Evolutionary conservation across 2,329 filamentous ascomycete species (phyloP).

Genomic region (Scedosporium apiospermum): DNA sequence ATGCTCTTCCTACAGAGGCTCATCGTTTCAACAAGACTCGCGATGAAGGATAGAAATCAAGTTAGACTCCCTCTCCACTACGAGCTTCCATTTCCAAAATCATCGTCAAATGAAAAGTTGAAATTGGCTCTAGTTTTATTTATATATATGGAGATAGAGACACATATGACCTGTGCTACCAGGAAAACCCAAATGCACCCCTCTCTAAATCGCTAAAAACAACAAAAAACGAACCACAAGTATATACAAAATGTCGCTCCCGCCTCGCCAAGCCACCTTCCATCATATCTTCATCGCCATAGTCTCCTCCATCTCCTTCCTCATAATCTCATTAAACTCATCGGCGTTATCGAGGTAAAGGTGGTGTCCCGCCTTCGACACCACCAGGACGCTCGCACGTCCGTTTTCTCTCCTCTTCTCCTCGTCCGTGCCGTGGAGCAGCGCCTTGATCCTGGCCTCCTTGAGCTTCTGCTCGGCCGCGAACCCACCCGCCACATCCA

Average conservation of each 20-base stretch:
- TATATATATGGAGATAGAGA: too few species aligned
- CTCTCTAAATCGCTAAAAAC: too few species aligned
- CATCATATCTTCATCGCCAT: constrained; percentile 16
- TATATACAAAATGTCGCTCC: not conserved
- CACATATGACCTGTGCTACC: too few species aligned
- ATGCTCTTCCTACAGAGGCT: too few species aligned
- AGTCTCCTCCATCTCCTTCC: constrained; percentile 44
- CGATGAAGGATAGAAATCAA: too few species aligned
- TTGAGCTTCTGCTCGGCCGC: constrained; percentile 73
- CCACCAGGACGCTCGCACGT: constrained; percentile 70
- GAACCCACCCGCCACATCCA: constrained; percentile 83
- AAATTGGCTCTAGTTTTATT: too few species aligned
- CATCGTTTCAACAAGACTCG: too few species aligned
- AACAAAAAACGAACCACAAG: too few species aligned
- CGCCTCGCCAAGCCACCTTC: not conserved
- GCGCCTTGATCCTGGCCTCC: constrained; percentile 48
- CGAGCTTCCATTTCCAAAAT: too few species aligned
- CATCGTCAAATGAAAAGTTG: too few species aligned
- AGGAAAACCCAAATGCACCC: too few species aligned
- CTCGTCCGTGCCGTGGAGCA: constrained; percentile 54
- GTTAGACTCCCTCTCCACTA: too few species aligned
- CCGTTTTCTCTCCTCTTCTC: constrained; percentile 68
- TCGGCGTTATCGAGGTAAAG: constrained; percentile 51
- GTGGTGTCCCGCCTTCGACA: constrained; percentile 52
- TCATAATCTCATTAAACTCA: constrained; percentile 44